Evolutionary conservation across 495 filamentous ascomycete species (phyloP), one percentile per base, ranked within the genome.

Genomic region (Lasiosphaeria hispida): DNA sequence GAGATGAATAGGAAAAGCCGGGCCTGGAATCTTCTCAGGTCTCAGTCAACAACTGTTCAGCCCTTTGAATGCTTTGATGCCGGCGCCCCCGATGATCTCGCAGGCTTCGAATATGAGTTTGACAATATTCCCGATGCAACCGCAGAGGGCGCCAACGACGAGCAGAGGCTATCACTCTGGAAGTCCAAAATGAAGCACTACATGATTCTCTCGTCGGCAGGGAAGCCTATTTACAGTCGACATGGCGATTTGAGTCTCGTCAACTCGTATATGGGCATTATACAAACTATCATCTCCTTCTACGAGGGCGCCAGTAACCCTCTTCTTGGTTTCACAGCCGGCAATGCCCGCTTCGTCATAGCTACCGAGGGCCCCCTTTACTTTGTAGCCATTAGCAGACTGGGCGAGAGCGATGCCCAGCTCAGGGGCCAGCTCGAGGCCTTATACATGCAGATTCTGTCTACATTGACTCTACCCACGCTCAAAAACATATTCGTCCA

Each of bases 221-320:
- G 95, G n/a, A 99, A 99, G 68, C 95, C 95, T 4, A 93, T 99
- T 38, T 99, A 91, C 72, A 96, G 90, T 57, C 81, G 95, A 55
- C 91, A 99, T 69, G 95, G 95, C 19, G 91, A 96, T 59, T 82
- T 95, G 59, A 85, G 86, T 15, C 74, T 97, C 37, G 87, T 97
- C 62, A 96, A 91, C 48, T 86, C 87, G 37, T 96, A 93, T 65
- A 92, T 96, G 74, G 95, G 95, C n/a, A 85, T 97, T 13, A 87
- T 96, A 7, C 95, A 97, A 62, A 97, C 95, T 48, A 93, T 97
- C 65, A 95, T 99, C 51, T 96, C 95, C 4, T 97, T 96, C 74
- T 97, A 95, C 65, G 86, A 96, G 67, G 85, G 85, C 15, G 80
- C 85, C 17, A 79, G 87, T 19, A 88, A 96, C 66, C 84, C 78